Evolutionary conservation across 441 rosid genomes (phyloP).

Genomic region (Gossypium armourianum): DNA sequence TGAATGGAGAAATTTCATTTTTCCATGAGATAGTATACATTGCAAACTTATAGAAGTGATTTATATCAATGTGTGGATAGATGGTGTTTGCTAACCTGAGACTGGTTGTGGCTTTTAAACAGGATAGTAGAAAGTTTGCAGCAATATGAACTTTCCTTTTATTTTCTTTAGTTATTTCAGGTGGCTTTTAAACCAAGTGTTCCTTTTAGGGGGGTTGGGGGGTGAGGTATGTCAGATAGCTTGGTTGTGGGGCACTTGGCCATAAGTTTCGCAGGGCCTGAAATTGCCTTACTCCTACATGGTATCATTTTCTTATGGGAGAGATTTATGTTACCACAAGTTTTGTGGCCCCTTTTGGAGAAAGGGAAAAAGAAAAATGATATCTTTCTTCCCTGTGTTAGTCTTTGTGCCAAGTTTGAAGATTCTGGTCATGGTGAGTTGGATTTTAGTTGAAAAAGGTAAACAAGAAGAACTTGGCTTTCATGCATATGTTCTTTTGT

Average conservation of each 20-base stretch:
- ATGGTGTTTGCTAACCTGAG: background rate
- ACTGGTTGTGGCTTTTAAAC: background rate
- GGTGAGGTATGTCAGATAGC: background rate
- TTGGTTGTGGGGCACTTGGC: background rate
- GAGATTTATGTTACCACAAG: background rate
- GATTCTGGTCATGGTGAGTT: background rate
- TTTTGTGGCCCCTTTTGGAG: background rate
- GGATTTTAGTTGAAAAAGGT: background rate
- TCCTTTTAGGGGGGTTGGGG: background rate
- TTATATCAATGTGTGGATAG: background rate
- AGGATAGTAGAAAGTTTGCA: background rate
- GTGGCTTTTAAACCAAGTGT: background rate
- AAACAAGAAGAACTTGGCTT: background rate
- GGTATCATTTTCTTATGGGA: background rate
- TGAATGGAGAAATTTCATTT: background rate
- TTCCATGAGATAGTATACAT: background rate
- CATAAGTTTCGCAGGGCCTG: background rate
- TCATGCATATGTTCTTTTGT: background rate
- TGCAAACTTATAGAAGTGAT: background rate
- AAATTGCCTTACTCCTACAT: background rate
- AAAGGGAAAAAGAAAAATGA: background rate
- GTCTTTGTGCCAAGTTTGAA: background rate
- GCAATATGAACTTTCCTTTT: background rate
- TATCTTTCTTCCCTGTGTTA: background rate
- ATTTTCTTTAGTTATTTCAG: background rate